Conservation (phyloP, 1,284 basidiomycete species). For the Ustilago bromivora region DNA sequence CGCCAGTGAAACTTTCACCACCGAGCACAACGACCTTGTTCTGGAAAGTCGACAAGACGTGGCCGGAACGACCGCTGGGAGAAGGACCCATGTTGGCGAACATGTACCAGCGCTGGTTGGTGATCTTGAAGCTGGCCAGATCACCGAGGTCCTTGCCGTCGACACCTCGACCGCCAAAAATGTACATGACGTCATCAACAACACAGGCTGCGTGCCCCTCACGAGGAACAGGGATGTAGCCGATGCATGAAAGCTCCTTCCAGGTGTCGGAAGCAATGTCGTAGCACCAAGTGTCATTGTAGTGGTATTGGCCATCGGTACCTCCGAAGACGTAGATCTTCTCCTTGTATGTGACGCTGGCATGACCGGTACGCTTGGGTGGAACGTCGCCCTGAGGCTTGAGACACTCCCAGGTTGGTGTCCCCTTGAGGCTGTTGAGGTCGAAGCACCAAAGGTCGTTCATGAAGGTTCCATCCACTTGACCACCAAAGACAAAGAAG, state of each 20-base stretch:
- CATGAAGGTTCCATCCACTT: constrained; percentile 85
- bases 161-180: constrained; percentile 96
- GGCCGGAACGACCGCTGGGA: constrained; percentile 89
- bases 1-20: constrained; percentile 83
- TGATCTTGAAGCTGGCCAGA: constrained; percentile 93
- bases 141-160: constrained; percentile 97
- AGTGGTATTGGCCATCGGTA: constrained; percentile 97
- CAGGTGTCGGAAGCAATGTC: constrained; percentile 85
- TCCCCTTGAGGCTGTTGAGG: constrained; percentile 73
- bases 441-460: constrained; percentile 98
- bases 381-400: constrained; percentile 78
- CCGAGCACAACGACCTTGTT: constrained; percentile 91
- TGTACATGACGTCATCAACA: constrained; percentile 97
- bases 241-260: constrained; percentile 95
- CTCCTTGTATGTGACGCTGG: constrained; percentile 86
- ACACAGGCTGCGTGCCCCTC: constrained; percentile 97
- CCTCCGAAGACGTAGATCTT: constrained; percentile 92
- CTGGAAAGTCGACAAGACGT: constrained; percentile 91
- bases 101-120: constrained; percentile 89
- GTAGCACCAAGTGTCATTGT: constrained; percentile 99
- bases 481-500: constrained; percentile 96
- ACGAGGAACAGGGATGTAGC: constrained; percentile 93
- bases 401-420: constrained; percentile 77
- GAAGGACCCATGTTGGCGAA: constrained; percentile 99
- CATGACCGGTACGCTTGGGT: constrained; percentile 90